Base-by-base conservation (phyloP, 805 yeast species). In the Yarrowia sp. region DNA sequence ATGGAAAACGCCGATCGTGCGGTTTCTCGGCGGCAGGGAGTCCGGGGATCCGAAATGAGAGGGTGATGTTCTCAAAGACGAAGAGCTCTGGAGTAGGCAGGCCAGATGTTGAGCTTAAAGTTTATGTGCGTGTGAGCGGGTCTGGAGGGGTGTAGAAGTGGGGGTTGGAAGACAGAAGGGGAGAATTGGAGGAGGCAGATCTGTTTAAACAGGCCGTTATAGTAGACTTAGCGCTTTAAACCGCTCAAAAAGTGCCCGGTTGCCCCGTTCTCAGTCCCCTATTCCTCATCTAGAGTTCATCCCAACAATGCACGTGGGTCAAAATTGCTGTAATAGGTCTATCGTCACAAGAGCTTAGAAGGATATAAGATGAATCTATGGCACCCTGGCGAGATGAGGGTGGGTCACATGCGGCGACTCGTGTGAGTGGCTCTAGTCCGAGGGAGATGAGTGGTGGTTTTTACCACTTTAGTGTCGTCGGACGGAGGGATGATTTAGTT, bases 301-400 rank as follows among this genome's bases (percentile, higher is more conserved):
- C 24, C 51, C 25, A 27, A 25, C 51, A 44, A 44, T 44, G 51
- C 51, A 44, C 51, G 51, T 44, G 51, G 51, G 51, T 29, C 51
- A 44, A 18, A 44, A 44, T 44, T 29, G 44, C 44, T 39, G 27
- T 14, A 39, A 10, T n/a, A n/a, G n/a, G n/a, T n/a, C n/a, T n/a
- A n/a, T n/a, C n/a, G n/a, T n/a, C n/a, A n/a, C n/a, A n/a, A n/a
- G n/a, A n/a, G n/a, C n/a, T n/a, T n/a, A n/a, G n/a, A n/a, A n/a
- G n/a, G n/a, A n/a, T n/a, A n/a, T n/a, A n/a, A n/a, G n/a, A n/a
- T n/a, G n/a, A n/a, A n/a, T n/a, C n/a, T n/a, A n/a, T n/a, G n/a
- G n/a, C n/a, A n/a, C n/a, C n/a, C n/a, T n/a, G n/a, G n/a, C n/a
- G n/a, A n/a, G n/a, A n/a, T n/a, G n/a, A n/a, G n/a, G n/a, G n/a